Evolutionary conservation across 805 yeast species (phyloP), one percentile per base, ranked within the genome.

Genomic region (Candida namnaoensis): DNA sequence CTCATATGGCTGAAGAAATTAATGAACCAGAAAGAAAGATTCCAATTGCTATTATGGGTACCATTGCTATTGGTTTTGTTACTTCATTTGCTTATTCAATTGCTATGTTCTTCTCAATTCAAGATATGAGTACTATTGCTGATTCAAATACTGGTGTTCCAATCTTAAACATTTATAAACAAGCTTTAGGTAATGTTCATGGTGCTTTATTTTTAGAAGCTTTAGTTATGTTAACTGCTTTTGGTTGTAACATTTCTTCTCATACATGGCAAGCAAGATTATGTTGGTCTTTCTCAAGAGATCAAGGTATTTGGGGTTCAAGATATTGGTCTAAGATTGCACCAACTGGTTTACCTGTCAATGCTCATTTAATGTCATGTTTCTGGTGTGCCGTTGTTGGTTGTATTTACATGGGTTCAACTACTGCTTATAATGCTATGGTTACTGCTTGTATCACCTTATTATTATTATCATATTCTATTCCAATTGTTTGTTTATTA

Each of bases 1-100:
- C 86, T 3, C 88, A 81, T 51, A 68, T 82, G 72, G 78, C 82
- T 23, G 88, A 82, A 53, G 88, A 81, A 53, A 70, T 71, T 33
- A 51, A 63, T 14, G 60, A 69, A 32, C 82, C 84, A 15, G 69
- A 71, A 44, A 62, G 68, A 30, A 69, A 74, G 46, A 76, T 79
- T 41, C 86, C 87, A 19, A 69, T 69, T 39, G 78, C 82, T 2
- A 78, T 80, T 47, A 64, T 78, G 54, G 70, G 79, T 5, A 77
- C 85, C 3, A 81, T 80, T 3, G 69, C 78, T 7, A 76, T 82
- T 50, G 87, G 87, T 0, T 75, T 81, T 45, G 53, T 70, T n/a
- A 82, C 88, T 5, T 65, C 78, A 3, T 72, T 76, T 50, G 49
- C 64, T 26, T 77, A 75, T 53, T 56, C 71, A 1, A 65, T 75